Conservation (phyloP, 371 early-diverging fungal genomes). For the Enterocytospora artemiae region DNA sequence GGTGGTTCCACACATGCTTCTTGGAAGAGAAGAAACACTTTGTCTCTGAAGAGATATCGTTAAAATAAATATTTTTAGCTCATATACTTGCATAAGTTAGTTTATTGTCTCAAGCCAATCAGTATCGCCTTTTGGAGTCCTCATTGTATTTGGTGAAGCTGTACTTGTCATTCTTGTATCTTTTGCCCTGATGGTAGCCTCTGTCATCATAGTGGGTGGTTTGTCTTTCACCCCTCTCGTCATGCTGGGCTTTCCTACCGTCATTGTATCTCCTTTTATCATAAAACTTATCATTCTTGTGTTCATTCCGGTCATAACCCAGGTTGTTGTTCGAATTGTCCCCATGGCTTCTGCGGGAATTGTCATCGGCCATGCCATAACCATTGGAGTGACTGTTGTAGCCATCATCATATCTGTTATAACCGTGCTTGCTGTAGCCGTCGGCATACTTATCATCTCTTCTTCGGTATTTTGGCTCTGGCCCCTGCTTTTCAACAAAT, state of each 20-base stretch:
- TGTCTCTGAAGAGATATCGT: conserved; percentile 61
- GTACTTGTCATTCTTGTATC: too few species aligned
- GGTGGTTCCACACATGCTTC: conserved; percentile 79
- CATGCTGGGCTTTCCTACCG: not conserved
- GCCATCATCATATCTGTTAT: conserved; percentile 3
- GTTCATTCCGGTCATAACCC: not conserved
- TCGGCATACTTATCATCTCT: not conserved
- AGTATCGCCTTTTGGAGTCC: too few species aligned
- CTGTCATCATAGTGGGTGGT: not conserved
- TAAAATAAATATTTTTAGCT: conserved; percentile 43
- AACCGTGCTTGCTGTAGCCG: not conserved
- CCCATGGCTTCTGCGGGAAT: not conserved
- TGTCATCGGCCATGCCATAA: too few species aligned
- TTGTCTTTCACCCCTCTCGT: not conserved
- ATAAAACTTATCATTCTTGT: not conserved
- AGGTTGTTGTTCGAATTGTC: not conserved
- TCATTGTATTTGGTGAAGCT: too few species aligned
- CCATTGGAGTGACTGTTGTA: not conserved
- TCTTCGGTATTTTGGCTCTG: not conserved
- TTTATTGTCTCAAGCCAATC: not conserved
- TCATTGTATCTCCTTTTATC: not conserved
- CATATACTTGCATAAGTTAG: not conserved
- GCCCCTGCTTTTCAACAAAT: conserved; percentile 9
- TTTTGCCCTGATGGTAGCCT: not conserved
- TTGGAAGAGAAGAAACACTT: conserved; percentile 65